Evolutionary conservation across 2,329 filamentous ascomycete species (phyloP), one percentile per base, ranked within the genome.

Genomic region (Pseudopyrenochaeta lycopersici): DNA sequence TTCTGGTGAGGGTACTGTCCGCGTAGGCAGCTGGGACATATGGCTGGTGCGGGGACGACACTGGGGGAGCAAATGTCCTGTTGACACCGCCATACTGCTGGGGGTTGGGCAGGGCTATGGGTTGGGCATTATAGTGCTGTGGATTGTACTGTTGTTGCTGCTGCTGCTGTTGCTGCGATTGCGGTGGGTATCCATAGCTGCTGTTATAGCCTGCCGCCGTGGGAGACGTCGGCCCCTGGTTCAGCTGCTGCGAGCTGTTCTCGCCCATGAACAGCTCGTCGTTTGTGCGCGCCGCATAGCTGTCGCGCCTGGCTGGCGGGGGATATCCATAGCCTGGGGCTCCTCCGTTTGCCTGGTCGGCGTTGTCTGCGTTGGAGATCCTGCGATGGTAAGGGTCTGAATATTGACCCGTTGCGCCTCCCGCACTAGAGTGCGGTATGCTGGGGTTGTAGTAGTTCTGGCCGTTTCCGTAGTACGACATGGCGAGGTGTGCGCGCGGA

Each of bases 321-420:
- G 67, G 63, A 48, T 78, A 78, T 33, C 71, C 72, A 52, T 76
- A 73, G 51, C 67, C 67, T 14, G 67, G 63, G 38, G 77, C 75
- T 52, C 78, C 67, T 20, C 66, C 77, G 49, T 87, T 85, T 43
- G 79, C 77, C 72, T 42, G 40, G 73, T 95, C 91, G 60, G 89
- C 90, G 62, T 83, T 86, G 73, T 92, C 88, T 79, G 91, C 92
- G 79, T 89, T 94, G 43, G 85, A 84, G 60, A 86, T 84, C 62
- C 90, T 82, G 54, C 77, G 78, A 58, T 80, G 61, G 58, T 76
- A 70, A n/a, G 67, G 58, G 54, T 72, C 70, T 49, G 73, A 72
- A 52, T 76, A 74, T 39, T 69, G 70, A 54, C 58, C 56, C 17
- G 67, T 72, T 39, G 76, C 67, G 53, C 73, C 67, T 52, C 73